Conservation (phyloP, 1,284 basidiomycete species). For the Marasmius oreades region DNA sequence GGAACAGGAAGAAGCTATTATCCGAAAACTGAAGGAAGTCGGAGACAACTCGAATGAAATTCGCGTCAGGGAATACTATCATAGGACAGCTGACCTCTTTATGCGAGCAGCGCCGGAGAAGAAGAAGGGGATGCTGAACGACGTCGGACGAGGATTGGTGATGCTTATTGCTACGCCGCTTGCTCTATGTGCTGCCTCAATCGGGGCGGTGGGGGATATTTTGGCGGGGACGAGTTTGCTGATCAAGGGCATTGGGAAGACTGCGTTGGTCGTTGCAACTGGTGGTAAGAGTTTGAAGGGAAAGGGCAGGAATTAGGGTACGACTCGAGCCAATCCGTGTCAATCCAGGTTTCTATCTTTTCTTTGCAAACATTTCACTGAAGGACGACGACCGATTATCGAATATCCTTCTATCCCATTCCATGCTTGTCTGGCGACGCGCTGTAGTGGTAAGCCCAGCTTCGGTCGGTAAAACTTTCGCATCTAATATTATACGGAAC, state of each 20-base stretch:
- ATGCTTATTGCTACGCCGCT: not conserved
- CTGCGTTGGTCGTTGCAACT: no score
- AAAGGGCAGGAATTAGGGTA: no score
- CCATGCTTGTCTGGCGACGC: no score
- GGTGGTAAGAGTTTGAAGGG: no score
- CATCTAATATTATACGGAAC: no score
- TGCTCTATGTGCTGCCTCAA: not conserved
- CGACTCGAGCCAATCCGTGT: no score
- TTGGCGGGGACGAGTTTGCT: not conserved
- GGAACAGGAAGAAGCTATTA: not conserved
- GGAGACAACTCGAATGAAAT: not conserved
- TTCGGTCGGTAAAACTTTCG: no score
- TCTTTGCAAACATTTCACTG: no score
- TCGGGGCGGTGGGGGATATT: not conserved
- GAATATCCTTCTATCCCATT: no score
- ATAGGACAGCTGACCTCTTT: not conserved
- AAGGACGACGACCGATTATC: no score
- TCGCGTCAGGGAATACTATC: not conserved
- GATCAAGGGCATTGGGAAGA: slow-evolving; percentile 3
- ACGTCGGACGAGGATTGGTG: not conserved
- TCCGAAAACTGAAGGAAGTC: not conserved
- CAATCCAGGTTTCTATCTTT: no score
- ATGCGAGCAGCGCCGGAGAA: not conserved
- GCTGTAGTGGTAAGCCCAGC: no score
- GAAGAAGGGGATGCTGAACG: not conserved